Percentiles rank a stretch among this genome's conserved stretches.
Conservation (phyloP, 2,329 filamentous ascomycete genomes). For the Sclerotinia spermophila region DNA sequence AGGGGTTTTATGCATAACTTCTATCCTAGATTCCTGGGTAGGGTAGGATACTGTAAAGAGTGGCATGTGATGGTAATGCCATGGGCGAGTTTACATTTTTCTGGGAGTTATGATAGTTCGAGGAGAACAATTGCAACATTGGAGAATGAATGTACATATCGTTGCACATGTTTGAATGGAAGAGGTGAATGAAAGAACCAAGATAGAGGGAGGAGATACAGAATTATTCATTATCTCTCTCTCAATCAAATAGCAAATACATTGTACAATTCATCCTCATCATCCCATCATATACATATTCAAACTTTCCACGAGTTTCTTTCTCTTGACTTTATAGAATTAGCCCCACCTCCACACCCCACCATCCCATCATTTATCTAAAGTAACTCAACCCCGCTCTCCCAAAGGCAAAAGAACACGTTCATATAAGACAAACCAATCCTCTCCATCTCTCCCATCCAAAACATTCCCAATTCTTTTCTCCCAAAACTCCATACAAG, state of each 20-base stretch:
- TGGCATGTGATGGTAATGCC: neutral
- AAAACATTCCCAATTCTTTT: neutral
- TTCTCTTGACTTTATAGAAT: neutral
- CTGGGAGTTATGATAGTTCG: neutral
- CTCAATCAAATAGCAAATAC: no score
- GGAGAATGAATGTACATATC: neutral
- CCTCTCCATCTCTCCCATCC: neutral
- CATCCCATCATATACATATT: no score
- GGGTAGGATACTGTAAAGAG: neutral
- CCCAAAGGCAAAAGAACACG: neutral
- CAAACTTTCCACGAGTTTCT: slow-evolving; percentile 10
- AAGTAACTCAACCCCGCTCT: neutral
- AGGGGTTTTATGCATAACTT: neutral
- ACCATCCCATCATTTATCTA: neutral
- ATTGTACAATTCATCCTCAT: neutral
- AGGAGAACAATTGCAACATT: neutral
- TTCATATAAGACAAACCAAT: neutral
- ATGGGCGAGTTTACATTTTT: neutral
- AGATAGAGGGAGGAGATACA: no score
- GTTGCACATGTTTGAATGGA: neutral
- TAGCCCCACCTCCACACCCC: neutral
- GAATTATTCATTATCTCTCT: no score
- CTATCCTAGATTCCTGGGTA: neutral
- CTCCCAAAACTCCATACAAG: neutral
- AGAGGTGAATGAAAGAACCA: no score